Percentiles rank a stretch among this genome's conserved stretches.
phyloP scores from a whole-genome alignment of 108 stramenopile genomes.

The Mediolabrus comicus region DNA sequence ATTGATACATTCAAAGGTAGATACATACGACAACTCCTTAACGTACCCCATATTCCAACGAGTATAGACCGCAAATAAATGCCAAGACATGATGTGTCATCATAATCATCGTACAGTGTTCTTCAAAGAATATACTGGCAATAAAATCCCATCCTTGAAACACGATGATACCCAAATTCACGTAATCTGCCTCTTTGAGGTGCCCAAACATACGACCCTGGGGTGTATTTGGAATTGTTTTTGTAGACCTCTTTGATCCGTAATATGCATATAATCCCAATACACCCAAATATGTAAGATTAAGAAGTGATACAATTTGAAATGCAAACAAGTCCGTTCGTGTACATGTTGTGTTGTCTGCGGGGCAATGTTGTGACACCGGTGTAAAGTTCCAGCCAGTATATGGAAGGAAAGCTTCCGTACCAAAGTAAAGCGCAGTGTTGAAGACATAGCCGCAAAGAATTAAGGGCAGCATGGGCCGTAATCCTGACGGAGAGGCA shows the following conservation, averaged over 20 bases:
- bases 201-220: conserved; percentile 52
- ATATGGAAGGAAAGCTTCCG: not conserved
- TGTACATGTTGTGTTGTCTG: conserved; percentile 13
- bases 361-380: not conserved
- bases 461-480: conserved; percentile 3
- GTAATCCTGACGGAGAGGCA: not conserved
- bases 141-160: conserved; percentile 73
- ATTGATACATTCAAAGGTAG: not conserved
- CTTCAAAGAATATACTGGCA: conserved; percentile 47
- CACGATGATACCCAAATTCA: conserved; percentile 32
- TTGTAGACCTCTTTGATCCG: conserved; percentile 9
- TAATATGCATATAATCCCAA: conserved; percentile 44
- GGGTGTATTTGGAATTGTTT: conserved; percentile 38
- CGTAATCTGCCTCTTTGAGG: conserved; percentile 30
- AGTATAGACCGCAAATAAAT: conserved; percentile 46
- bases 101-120: conserved; percentile 54
- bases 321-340: conserved; percentile 53
- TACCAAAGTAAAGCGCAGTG: not conserved
- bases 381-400: not conserved
- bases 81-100: conserved; percentile 66
- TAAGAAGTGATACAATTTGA: conserved; percentile 40
- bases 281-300: conserved; percentile 31
- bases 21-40: not conserved
- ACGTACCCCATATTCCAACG: conserved; percentile 56
- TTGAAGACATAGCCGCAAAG: conserved; percentile 23